Base-by-base conservation (phyloP, 2,329 filamentous ascomycete genomes). In the Cercospora zeina region DNA sequence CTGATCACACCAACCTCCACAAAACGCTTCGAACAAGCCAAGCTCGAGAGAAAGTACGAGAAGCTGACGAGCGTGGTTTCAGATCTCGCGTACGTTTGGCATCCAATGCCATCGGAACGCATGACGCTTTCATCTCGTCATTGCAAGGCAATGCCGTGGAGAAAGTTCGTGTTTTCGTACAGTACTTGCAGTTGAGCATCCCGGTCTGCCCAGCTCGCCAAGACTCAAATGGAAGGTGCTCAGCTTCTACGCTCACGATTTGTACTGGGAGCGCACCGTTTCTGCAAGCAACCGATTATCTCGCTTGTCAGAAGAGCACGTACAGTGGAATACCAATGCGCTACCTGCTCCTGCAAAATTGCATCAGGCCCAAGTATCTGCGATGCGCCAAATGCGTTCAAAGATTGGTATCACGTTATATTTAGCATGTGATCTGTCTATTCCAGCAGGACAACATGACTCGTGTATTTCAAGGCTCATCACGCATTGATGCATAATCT, bases 1-100 rank as follows among this genome's bases (percentile, higher is more conserved):
- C 89, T 93, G 89, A 93, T 14, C 65, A 14, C 14, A 49, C 27
- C 16, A 7, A 33, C 21, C 16, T 14, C 19, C 13, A 11, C n/a
- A 37, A 51, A 7, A 21, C 13, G 19, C 42, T 51, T 19, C 19
- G 42, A 14, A 45, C 13, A 51, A 37, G 45, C 55, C 34, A 3
- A 30, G 13, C 24, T 51, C 10, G n/a, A 36, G 14, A 11, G 30
- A 27, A 16, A 45, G 42, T 60, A 21, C 39, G 39, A 11, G 7
- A 34, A 24, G 49, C 50, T 60, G 49, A 54, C 58, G 27, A 16
- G 19, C 16, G 39, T 21, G 4, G 10, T 10, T 21, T 6, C 21
- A 45, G 39, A 45, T 45, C 19, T 45, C 10, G 16, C 16, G 16
- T 45, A 45, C 16, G 13, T 45, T 24, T 10, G 39, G 39, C 39